Conservation (phyloP, 2,329 filamentous ascomycete genomes). For the Trichoderma sp. region DNA sequence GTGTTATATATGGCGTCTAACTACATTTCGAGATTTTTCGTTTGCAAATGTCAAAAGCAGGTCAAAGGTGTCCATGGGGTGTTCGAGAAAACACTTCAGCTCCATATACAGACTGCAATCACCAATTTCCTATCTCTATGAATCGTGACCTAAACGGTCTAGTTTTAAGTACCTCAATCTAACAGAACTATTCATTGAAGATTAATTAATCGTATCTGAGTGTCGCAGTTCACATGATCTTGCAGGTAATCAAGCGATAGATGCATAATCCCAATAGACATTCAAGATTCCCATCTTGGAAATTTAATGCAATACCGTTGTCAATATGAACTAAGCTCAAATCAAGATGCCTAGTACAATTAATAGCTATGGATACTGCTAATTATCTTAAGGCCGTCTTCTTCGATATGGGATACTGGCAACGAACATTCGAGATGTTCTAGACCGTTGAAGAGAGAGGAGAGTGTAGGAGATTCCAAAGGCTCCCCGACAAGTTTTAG, state of each 20-base stretch:
- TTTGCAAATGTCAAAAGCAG: too few species aligned
- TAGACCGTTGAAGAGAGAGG: neutral
- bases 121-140: too few species aligned
- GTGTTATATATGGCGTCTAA: neutral
- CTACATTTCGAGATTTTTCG: too few species aligned
- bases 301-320: neutral
- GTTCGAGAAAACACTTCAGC: accelerated
- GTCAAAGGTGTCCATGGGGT: neutral
- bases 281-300: neutral
- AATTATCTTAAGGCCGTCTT: neutral
- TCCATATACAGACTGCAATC: neutral
- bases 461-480: neutral
- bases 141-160: neutral
- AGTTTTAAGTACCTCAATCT: neutral
- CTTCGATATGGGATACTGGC: neutral
- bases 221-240: neutral
- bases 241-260: neutral
- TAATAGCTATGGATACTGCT: too few species aligned
- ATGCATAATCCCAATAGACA: neutral
- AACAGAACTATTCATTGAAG: neutral
- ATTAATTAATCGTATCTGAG: neutral
- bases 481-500: neutral
- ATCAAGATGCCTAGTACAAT: too few species aligned
- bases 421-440: neutral
- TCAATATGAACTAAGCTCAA: neutral